Percentiles rank a stretch among this genome's conserved stretches.
These are phyloP conservation scores for Beta corolliflora DNA, from an alignment of 179 eudicot species.

Conservation along the genomic window DNA sequence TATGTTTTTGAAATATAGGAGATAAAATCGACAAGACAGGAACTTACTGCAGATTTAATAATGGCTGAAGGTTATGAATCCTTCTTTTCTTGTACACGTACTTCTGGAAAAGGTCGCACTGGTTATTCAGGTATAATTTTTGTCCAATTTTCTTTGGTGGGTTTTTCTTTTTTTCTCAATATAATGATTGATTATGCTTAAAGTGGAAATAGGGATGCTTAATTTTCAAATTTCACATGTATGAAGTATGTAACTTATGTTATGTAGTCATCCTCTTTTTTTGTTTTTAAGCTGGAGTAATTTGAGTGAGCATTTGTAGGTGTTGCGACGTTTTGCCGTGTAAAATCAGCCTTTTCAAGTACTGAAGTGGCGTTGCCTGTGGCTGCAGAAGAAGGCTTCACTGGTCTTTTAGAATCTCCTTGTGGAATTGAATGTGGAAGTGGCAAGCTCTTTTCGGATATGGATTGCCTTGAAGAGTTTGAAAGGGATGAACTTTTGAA, in stretches of 20 bases:
- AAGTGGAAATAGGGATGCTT: neutral
- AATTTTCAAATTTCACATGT: too few species aligned
- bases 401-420: conserved; percentile 68
- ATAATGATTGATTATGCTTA: neutral
- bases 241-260: neutral
- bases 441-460: conserved; percentile 32
- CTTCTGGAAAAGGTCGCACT: conserved; percentile 70
- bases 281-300: conserved; percentile 1
- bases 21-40: conserved; percentile 79
- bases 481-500: conserved; percentile 69
- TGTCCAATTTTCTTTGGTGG: neutral
- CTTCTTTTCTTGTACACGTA: conserved; percentile 93
- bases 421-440: conserved; percentile 41
- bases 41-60: conserved; percentile 73
- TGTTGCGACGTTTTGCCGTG: conserved; percentile 93
- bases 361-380: conserved; percentile 81
- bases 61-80: conserved; percentile 93
- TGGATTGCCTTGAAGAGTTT: conserved; percentile 62
- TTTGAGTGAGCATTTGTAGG: conserved; percentile 45
- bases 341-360: conserved; percentile 81
- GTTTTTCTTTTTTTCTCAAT: neutral
- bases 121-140: conserved; percentile 73
- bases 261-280: neutral
- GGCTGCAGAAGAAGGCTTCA: conserved; percentile 91
- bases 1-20: conserved; percentile 47